Evolutionary conservation across 139 green algal genomes (phyloP).

Genomic region (Nannochloris sp.): DNA sequence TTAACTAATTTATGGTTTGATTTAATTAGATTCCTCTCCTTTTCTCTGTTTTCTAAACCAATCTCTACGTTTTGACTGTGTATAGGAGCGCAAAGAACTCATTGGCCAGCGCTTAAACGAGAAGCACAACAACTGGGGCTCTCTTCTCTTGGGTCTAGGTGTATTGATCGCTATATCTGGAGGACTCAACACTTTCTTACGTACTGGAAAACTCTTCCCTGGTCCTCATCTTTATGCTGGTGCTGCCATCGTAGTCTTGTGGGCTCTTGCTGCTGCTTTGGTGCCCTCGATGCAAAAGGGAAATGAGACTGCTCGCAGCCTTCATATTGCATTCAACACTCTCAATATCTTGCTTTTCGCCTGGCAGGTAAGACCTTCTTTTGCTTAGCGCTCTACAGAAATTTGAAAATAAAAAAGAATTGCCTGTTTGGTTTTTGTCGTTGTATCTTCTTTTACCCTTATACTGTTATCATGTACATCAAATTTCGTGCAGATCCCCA

Average conservation of each 20-base stretch:
- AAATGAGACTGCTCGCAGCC: slow-evolving; percentile 76
- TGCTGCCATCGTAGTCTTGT: slow-evolving; percentile 81
- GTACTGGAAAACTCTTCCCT: slow-evolving; percentile 94
- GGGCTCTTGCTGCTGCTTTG: slow-evolving; percentile 83
- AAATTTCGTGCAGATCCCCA: slow-evolving; percentile 80
- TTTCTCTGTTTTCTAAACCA: neutral
- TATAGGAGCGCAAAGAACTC: slow-evolving; percentile 86
- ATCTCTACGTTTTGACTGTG: neutral
- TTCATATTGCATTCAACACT: slow-evolving; percentile 89
- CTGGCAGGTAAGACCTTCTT: slow-evolving; percentile 53
- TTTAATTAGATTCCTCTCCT: neutral
- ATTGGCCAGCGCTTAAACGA: slow-evolving; percentile 44
- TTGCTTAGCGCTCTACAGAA: neutral
- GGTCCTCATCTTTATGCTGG: slow-evolving; percentile 96
- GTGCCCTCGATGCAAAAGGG: slow-evolving; percentile 95
- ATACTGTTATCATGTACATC: neutral
- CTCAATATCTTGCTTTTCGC: slow-evolving; percentile 83
- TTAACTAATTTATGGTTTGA: slow-evolving; percentile 4
- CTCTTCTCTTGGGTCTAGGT: slow-evolving; percentile 81
- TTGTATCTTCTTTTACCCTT: neutral
- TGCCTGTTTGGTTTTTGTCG: neutral
- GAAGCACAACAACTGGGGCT: slow-evolving; percentile 76
- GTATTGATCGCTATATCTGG: slow-evolving; percentile 78
- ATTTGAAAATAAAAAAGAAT: too few species aligned
- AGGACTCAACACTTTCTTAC: slow-evolving; percentile 88